Evolutionary conservation across 1,139 yeast genomes (phyloP).

Genomic region (Blastobotrys arbuscula): DNA sequence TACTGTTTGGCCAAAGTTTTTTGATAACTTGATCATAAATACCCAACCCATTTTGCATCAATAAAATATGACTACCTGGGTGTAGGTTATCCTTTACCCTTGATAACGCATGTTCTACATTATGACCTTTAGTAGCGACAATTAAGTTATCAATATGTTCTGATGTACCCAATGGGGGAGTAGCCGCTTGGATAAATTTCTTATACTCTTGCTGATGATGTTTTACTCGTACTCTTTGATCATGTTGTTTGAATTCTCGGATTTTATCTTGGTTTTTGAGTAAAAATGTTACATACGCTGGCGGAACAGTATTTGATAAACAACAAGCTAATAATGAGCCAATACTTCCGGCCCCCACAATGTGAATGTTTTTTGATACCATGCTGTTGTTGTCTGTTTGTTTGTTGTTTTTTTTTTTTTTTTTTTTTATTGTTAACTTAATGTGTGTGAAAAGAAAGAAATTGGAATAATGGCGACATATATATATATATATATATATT

Average conservation of each 20-base stretch:
- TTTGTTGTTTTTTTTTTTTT: too few relatives aligned
- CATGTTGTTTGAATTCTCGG: conserved; percentile 39
- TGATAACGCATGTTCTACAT: conserved; percentile 43
- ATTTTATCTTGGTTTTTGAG: conserved; percentile 39
- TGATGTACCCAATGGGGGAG: conserved; percentile 5
- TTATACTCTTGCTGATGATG: conserved; percentile 14
- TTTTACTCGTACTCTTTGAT: conserved; percentile 32
- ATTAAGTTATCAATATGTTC: conserved; percentile 47
- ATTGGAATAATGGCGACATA: too few relatives aligned
- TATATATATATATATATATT: too few relatives aligned
- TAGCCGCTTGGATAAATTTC: conserved; percentile 16
- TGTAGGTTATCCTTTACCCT: conserved; percentile 41
- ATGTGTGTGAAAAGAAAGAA: not conserved
- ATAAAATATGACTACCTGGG: conserved; percentile 47
- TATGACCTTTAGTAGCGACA: conserved; percentile 60
- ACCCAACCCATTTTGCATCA: conserved; percentile 81
- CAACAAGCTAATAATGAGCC: conserved; percentile 36
- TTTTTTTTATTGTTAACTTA: not conserved
- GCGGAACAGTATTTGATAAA: conserved; percentile 30
- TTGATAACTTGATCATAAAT: conserved; percentile 48
- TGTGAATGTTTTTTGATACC: conserved; percentile 24
- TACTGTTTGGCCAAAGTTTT: conserved; percentile 48
- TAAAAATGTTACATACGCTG: conserved; percentile 41
- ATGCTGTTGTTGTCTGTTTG: too few relatives aligned
- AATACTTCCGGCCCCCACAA: conserved; percentile 38